Evolutionary conservation across 164 flowering plant genomes (phyloP).

Genomic region (Kalanchoe fedtschenkoi): DNA sequence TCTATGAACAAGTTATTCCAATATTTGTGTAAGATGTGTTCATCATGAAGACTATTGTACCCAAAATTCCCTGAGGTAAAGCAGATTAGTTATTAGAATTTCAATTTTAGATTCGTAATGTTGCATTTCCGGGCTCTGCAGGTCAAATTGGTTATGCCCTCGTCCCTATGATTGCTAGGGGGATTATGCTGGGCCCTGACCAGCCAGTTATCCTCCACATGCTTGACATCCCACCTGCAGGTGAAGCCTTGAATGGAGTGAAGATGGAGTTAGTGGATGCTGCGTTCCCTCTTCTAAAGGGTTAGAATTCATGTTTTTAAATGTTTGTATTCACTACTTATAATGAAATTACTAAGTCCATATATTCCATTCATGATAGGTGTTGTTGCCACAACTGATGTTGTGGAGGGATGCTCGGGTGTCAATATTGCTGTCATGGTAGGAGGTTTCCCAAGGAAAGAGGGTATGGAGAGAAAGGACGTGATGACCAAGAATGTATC

Average conservation of each 20-base stretch:
- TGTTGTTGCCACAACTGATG: conserved; percentile 98
- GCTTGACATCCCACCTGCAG: conserved; percentile 94
- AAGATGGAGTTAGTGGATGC: conserved; percentile 95
- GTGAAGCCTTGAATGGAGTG: conserved; percentile 87
- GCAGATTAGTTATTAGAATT: too few species aligned
- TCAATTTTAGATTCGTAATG: neutral
- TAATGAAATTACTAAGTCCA: neutral
- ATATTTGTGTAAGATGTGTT: neutral
- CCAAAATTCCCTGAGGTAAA: too few species aligned
- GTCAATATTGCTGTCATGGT: conserved; percentile 94
- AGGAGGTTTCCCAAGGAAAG: conserved; percentile 99
- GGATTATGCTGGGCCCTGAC: conserved; percentile 83
- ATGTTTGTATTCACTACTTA: neutral
- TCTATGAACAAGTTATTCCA: too few species aligned
- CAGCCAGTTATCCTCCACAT: conserved; percentile 93
- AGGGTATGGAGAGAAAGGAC: conserved; percentile 98
- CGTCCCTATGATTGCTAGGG: conserved; percentile 96
- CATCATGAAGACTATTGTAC: neutral
- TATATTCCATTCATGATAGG: conserved; percentile 30
- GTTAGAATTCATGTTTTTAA: conserved; percentile 17
- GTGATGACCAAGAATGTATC: conserved; percentile 96
- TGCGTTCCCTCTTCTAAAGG: conserved; percentile 92
- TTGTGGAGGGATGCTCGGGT: conserved; percentile 88
- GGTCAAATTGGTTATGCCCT: conserved; percentile 98
- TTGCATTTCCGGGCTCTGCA: conserved; percentile 19